Conservation (phyloP, 345 rosid genomes). For the Eutrema japonicum region DNA sequence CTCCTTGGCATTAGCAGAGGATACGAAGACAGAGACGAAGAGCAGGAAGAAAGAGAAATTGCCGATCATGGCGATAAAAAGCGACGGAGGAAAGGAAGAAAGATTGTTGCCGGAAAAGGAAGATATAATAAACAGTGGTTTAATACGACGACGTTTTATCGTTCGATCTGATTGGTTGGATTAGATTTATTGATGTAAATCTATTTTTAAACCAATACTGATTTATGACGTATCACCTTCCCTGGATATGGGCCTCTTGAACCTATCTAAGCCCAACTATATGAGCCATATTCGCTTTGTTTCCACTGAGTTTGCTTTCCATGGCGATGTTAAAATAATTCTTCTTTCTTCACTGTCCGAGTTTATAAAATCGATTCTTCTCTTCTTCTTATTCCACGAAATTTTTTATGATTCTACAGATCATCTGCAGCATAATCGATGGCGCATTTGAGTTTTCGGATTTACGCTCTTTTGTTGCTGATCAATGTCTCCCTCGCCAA, state of each 20-base stretch:
- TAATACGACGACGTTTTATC: background rate
- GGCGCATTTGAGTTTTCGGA: conserved; percentile 34
- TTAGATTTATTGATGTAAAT: background rate
- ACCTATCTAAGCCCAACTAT: background rate
- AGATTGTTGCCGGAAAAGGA: conserved; percentile 17
- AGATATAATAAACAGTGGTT: conserved; percentile 8
- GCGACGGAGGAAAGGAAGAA: background rate
- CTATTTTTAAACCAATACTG: background rate
- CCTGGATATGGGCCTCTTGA: background rate
- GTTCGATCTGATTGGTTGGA: background rate
- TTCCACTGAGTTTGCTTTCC: conserved; percentile 39
- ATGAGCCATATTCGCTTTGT: conserved; percentile 5
- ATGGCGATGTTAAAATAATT: conserved; percentile 36
- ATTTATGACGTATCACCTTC: conserved; percentile 26
- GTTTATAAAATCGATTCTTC: conserved; percentile 8
- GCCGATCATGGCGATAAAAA: conserved; percentile 29
- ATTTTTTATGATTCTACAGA: background rate
- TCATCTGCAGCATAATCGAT: conserved; percentile 21
- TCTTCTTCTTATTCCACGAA: conserved; percentile 30
- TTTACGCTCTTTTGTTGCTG: conserved; percentile 23
- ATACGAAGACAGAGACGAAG: conserved; percentile 26
- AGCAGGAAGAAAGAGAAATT: conserved; percentile 40
- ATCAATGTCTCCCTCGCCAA: conserved; percentile 49
- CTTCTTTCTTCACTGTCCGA: conserved; percentile 15
- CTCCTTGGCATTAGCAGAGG: conserved; percentile 38